Conservation (phyloP, 352 stramenopile genomes). For the Phytophthora ramorum region DNA sequence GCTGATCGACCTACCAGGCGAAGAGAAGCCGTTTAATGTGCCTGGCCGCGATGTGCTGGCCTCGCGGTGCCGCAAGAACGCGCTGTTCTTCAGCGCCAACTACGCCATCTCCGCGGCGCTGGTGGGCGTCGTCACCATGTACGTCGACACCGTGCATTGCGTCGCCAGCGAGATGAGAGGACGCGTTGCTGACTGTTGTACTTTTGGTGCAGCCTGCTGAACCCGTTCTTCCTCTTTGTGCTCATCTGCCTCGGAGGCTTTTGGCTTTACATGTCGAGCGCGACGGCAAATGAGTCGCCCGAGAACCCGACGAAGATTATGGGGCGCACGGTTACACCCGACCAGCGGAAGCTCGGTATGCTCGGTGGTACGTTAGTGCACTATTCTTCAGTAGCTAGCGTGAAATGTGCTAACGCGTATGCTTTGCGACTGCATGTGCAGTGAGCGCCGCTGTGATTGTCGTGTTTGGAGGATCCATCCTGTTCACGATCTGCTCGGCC, state of each 20-base stretch:
- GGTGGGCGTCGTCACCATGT: conserved; percentile 88
- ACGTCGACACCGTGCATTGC: conserved; percentile 12
- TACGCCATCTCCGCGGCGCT: conserved; percentile 81
- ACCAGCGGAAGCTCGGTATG: conserved; percentile 86
- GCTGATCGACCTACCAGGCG: conserved; percentile 40
- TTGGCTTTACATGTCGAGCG: conserved; percentile 84
- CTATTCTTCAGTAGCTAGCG: background rate
- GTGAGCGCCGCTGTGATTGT: conserved; percentile 81
- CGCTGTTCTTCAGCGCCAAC: conserved; percentile 87
- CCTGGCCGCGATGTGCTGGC: conserved; percentile 68
- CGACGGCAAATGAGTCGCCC: conserved; percentile 68
- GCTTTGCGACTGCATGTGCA: conserved; percentile 21
- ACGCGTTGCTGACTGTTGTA: conserved; percentile 4
- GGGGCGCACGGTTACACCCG: conserved; percentile 66
- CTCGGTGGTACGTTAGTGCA: conserved; percentile 57
- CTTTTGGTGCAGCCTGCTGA: conserved; percentile 61
- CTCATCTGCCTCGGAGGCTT: conserved; percentile 84
- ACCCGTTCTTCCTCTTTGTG: conserved; percentile 89
- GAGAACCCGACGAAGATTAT: conserved; percentile 82
- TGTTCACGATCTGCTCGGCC: conserved; percentile 88
- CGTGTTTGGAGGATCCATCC: conserved; percentile 84
- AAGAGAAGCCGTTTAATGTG: conserved; percentile 89
- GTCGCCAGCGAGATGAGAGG: background rate
- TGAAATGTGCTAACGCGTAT: conserved; percentile 3
- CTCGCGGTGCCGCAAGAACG: conserved; percentile 77